Conservation (phyloP, 306 rosid genomes). For the Morella rubra region DNA sequence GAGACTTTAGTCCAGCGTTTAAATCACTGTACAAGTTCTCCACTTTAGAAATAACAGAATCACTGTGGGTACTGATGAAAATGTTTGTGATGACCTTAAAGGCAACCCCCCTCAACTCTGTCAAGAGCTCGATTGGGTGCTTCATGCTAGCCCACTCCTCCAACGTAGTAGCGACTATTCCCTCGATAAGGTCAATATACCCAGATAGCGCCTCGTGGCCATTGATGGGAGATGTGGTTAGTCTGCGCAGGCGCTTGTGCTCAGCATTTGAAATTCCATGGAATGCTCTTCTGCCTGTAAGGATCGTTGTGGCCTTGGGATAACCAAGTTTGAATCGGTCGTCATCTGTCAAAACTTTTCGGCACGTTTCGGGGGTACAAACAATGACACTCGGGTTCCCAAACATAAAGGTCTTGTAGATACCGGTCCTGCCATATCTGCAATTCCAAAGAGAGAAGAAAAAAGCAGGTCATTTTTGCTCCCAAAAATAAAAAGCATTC, state of each 20-base stretch:
- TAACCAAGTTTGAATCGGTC: slow-evolving; percentile 24
- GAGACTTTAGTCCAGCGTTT: background rate
- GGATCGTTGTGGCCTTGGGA: slow-evolving; percentile 10
- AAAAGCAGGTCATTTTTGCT: no score
- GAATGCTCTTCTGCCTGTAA: slow-evolving; percentile 6
- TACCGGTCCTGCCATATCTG: slow-evolving; percentile 30
- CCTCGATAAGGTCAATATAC: slow-evolving; percentile 24
- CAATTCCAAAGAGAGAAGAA: background rate
- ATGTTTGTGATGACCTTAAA: slow-evolving; percentile 33
- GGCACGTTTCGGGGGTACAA: slow-evolving; percentile 19
- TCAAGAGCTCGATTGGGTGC: slow-evolving; percentile 24
- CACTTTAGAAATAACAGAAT: background rate
- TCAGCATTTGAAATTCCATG: background rate
- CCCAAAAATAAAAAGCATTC: no score
- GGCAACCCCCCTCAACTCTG: slow-evolving; percentile 22
- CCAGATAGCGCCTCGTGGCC: slow-evolving; percentile 13
- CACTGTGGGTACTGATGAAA: slow-evolving; percentile 27
- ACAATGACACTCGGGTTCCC: slow-evolving; percentile 26
- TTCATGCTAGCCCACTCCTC: slow-evolving; percentile 32
- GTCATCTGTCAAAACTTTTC: slow-evolving; percentile 23
- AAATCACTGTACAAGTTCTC: background rate
- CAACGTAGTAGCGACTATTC: background rate
- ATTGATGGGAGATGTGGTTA: slow-evolving; percentile 14
- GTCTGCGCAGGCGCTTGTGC: slow-evolving; percentile 33
- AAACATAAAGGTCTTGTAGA: slow-evolving; percentile 33